Evolutionary conservation across 2,329 filamentous ascomycete species (phyloP).

Genomic region (Aschersonia sp.): DNA sequence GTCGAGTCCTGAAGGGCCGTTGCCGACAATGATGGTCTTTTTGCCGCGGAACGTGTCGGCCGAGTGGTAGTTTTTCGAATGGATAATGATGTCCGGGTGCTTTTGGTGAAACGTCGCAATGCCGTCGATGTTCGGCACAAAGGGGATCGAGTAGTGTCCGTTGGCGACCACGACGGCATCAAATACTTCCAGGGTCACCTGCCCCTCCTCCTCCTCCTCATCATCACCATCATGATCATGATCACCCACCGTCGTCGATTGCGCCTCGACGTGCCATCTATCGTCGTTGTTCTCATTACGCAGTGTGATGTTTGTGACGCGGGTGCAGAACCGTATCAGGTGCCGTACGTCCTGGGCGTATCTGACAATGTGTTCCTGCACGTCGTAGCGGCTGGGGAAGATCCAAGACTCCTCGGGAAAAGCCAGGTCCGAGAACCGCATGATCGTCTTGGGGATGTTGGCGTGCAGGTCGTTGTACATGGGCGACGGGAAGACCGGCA

Average conservation of each 20-base stretch:
- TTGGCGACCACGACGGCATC: slow-evolving; percentile 65
- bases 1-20: slow-evolving; percentile 71
- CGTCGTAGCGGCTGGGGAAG: slow-evolving; percentile 58
- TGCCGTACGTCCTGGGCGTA: slow-evolving; percentile 56
- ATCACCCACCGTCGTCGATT: slow-evolving; percentile 29
- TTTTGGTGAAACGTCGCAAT: slow-evolving; percentile 42
- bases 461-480: slow-evolving; percentile 74
- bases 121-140: slow-evolving; percentile 47
- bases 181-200: slow-evolving; percentile 12
- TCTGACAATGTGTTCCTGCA: slow-evolving; percentile 57
- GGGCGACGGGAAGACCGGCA: slow-evolving; percentile 61
- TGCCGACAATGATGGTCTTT: slow-evolving; percentile 74
- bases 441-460: slow-evolving; percentile 70
- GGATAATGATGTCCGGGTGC: slow-evolving; percentile 47
- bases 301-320: slow-evolving; percentile 45
- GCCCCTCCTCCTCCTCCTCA: too few species aligned
- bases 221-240: background rate
- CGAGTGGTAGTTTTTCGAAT: slow-evolving; percentile 68
- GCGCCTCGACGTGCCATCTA: slow-evolving; percentile 47
- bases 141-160: slow-evolving; percentile 59
- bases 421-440: slow-evolving; percentile 60
- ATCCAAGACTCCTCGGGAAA: slow-evolving; percentile 52
- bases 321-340: slow-evolving; percentile 54
- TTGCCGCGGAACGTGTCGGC: slow-evolving; percentile 48
- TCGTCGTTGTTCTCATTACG: slow-evolving; percentile 17